Base-by-base conservation (phyloP, 2,329 filamentous ascomycete species). In the Penicillium digitatum region DNA sequence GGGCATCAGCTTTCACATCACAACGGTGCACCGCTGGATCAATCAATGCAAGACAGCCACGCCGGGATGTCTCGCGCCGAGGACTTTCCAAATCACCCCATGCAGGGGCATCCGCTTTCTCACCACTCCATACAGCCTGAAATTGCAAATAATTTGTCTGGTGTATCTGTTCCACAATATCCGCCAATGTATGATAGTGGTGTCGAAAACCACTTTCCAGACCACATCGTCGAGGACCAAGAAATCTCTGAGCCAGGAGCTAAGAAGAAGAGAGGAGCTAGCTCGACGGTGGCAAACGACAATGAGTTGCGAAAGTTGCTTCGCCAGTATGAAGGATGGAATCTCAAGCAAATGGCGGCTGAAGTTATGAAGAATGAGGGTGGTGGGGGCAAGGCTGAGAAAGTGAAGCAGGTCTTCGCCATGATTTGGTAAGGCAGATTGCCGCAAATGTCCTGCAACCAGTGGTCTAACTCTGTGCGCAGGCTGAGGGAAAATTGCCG, bases 351-450 rank as follows among this genome's bases (percentile, higher is more conserved):
- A 54, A 78, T 80, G 67, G 78, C 78, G 5, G 67, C 70, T 7
- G 76, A 79, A 60, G 77, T 79, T 7, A 70, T 79, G 62, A 77
- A 76, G 54, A 75, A 78, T 56, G 78, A 80, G 66, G 75, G 77
- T 16, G 71, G 72, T 37, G 77, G 78, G 26, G 77, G 77, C 14
- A 79, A 78, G 63, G 76, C 77, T 16, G 77, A 79, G 60, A 79
- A 79, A 60, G 76, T 78, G 38, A 79, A 79, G 62, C 77, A 79
- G 64, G 76, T 79, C 52, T 79, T 79, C 65, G 77, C 77, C 35
- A 79, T 79, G 77, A 73, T 79, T 53, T 79, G 77, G 77, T 79
- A 72, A 65, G 74, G 5, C 20, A 18, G n/a, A 32, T 29, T 34
- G 20, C n/a, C 22, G 5, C 29, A 18, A 27, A 8, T 18, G 1